Evolutionary conservation across 2,329 filamentous ascomycete species (phyloP).

Genomic region (Pezicula neosporulosa): DNA sequence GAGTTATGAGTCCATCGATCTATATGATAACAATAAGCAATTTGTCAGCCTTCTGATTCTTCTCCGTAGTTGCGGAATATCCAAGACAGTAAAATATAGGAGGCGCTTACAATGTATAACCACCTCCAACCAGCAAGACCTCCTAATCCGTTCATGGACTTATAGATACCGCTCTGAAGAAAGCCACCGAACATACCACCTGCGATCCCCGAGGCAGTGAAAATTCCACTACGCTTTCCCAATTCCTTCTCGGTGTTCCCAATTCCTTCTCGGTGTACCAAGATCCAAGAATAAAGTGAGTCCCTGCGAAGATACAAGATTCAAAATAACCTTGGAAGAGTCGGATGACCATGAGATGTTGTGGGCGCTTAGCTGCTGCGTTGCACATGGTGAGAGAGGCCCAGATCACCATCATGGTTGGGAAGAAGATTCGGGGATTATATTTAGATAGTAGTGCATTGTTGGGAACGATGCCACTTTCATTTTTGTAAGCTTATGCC

Average conservation of each 20-base stretch:
- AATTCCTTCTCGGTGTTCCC: conserved; percentile 58
- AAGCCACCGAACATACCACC: conserved; percentile 61
- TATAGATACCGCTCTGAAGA: conserved; percentile 45
- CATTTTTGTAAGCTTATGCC: conserved; percentile 31
- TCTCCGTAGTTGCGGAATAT: neutral
- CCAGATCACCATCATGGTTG: conserved; percentile 60
- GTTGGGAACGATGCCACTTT: conserved; percentile 56
- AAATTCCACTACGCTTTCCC: conserved; percentile 58
- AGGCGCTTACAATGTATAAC: conserved; percentile 34
- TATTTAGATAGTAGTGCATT: conserved; percentile 62
- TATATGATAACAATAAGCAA: neutral
- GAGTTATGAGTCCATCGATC: conserved; percentile 51
- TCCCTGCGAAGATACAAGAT: conserved; percentile 52
- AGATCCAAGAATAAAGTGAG: conserved; percentile 56
- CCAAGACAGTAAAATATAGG: neutral
- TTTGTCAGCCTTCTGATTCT: neutral
- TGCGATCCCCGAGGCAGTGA: conserved; percentile 55
- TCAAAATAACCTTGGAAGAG: conserved; percentile 54
- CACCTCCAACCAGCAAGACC: conserved; percentile 49
- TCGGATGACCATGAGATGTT: conserved; percentile 57
- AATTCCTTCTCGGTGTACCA: conserved; percentile 60
- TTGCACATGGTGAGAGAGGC: conserved; percentile 60
- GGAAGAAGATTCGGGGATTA: conserved; percentile 59
- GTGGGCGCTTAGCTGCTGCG: conserved; percentile 45
- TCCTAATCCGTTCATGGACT: conserved; percentile 33